These are phyloP conservation scores for Tetrahymena borealis DNA, from an alignment of 73 alveolate genomes.

Conservation along the genomic window DNA sequence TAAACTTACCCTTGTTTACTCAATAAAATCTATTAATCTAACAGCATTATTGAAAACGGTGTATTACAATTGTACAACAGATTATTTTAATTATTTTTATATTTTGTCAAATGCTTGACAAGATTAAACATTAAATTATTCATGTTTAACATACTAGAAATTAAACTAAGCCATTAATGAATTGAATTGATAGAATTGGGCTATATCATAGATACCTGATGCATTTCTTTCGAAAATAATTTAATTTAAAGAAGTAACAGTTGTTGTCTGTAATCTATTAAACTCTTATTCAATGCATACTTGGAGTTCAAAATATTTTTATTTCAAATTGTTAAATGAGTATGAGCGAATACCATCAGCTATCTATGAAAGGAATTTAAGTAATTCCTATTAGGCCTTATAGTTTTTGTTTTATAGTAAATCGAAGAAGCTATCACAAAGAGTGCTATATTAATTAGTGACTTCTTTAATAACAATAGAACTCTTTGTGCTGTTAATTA, in stretches of 20 bases:
- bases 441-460: background rate
- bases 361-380: background rate
- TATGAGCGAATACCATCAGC: background rate
- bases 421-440: background rate
- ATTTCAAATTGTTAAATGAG: background rate
- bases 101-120: background rate
- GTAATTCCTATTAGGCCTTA: background rate
- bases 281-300: background rate
- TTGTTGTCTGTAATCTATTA: background rate
- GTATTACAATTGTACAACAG: background rate
- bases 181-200: background rate
- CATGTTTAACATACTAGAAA: background rate
- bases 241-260: background rate
- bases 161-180: background rate
- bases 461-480: background rate
- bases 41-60: background rate
- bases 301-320: background rate
- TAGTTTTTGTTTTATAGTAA: background rate
- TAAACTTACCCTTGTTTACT: background rate
- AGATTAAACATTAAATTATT: background rate
- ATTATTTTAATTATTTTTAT: background rate
- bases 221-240: background rate
- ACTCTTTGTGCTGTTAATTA: background rate
- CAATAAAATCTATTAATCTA: background rate
- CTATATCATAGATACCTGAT: background rate